Base-by-base conservation (phyloP, 768 basidiomycete genomes). In the Neoboletus subvelutipes region DNA sequence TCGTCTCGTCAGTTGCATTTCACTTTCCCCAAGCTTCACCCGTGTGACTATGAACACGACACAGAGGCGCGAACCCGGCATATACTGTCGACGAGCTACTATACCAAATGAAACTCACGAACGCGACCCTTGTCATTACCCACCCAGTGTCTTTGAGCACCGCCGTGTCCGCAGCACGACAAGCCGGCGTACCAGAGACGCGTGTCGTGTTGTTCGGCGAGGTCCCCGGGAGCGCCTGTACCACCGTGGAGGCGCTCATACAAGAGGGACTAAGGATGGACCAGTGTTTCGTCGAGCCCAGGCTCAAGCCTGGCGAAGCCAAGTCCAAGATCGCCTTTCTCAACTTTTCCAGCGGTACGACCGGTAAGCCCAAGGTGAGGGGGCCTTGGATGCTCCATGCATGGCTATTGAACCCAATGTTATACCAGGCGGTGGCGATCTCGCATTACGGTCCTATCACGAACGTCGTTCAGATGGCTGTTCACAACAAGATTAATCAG, bases 291-390 rank as follows among this genome's bases (percentile, higher is more conserved):
- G 65, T 68, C 28, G 81, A 86, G 52, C 71, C 74, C 20, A 72
- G 64, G 31, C 74, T 89, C 41, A 61, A 64, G 26, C 76, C 77
- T 13, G 88, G 86, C 11, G 87, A 87, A 69, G 83, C 77, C 26
- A 84, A 78, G 65, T 80, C 75, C 13, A 80, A 82, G 43, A 56
- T 90, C 15, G 88, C 89, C 6, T 84, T 89, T 62, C 72, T 90
- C 52, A 82, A 79, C 51, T 87, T 90, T 61, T 90, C 88, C 1
- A 88, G 87, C 59, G 88, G 88, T 9, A 90, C 88, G 24, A 90
- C 88, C 17, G 87, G 87, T 68, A 74, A 70, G 64, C 76, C 70
- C 33, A 68, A 71, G 57, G 69, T 68, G 15, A 49, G 59, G 4
- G 17, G 24, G 12, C 11, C 18, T 43, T 4, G 29, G 22, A 5